Conservation (phyloP, 257 asterid genomes). For the Anisodus tanguticus region DNA sequence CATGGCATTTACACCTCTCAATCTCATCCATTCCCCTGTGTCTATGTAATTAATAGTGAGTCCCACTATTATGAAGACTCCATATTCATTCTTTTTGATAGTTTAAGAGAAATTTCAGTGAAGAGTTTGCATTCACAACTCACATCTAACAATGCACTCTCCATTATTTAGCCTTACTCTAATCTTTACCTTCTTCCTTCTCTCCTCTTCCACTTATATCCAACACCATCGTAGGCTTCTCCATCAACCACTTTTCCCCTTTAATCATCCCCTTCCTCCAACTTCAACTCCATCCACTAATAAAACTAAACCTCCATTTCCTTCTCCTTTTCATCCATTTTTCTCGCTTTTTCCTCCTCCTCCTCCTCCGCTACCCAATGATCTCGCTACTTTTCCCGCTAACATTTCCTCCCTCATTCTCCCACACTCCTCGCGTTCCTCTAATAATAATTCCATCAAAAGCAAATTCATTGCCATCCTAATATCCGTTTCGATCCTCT, state of each 20-base stretch:
- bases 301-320: conserved; percentile 48
- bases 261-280: conserved; percentile 47
- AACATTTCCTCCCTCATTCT: conserved; percentile 84
- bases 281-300: conserved; percentile 38
- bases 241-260: conserved; percentile 67
- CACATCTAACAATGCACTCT: conserved; percentile 18
- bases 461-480: conserved; percentile 62
- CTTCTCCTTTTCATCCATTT: conserved; percentile 58
- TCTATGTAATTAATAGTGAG: neutral
- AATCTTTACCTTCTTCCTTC: conserved; percentile 17
- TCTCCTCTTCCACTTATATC: conserved; percentile 36
- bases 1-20: conserved; percentile 26
- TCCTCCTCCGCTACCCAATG: conserved; percentile 41
- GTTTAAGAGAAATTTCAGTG: neutral
- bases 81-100: neutral
- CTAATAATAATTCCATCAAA: conserved; percentile 51
- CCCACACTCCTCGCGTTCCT: conserved; percentile 59
- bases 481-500: conserved; percentile 51
- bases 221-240: conserved; percentile 58
- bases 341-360: conserved; percentile 63
- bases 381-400: conserved; percentile 70
- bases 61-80: neutral
- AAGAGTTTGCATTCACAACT: neutral
- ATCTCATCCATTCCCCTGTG: conserved; percentile 9
- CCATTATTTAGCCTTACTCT: conserved; percentile 11